Base-by-base conservation (phyloP, 2,329 filamentous ascomycete genomes). In the Colletotrichum horii region DNA sequence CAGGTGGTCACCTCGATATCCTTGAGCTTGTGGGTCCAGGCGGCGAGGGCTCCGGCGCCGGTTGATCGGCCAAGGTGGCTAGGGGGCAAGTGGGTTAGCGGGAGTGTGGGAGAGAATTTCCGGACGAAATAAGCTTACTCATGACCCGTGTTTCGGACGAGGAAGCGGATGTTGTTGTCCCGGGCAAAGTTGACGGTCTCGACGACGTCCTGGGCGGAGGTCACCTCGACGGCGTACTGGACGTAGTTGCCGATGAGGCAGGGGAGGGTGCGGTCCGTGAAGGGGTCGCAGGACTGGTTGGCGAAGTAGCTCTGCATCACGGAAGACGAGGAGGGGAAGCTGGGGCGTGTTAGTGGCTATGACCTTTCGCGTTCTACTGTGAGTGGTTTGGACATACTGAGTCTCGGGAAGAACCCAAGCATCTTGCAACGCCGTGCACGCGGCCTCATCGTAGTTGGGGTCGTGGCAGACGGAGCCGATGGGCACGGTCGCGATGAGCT, bases 391-490 rank as follows among this genome's bases (percentile, higher is more conserved):
- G n/a, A 79, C 82, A 78, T 79, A 85, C 83, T 86, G 85, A 9
- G 82, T 80, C 74, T 81, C 77, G 8, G 84, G 80, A 34, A 81
- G 78, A 28, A 75, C 78, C 85, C 85, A 87, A 58, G 81, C 74
- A 14, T 71, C 76, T 72, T 83, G 79, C 22, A 90, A 79, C 4
- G 76, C 79, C 2, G 80, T 74, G 79, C 90, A 92, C 30, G 79
- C 82, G 6, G 79, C 80, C 9, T 83, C 84, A 79, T 91, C 81
- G 78, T 89, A 91, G 22, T 78, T 78, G 8, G 82, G 84, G 36
- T 85, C 82, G 77, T 93, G 91, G 79, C 91, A 93, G 1, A 87
- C 83, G 4, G 86, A 80, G 1, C 86, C 91, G 4, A 92, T 79
- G 0, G 91, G 91, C 4, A 88, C 81, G 0, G 89, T 91, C 14